Evolutionary conservation across 2,329 filamentous ascomycete genomes (phyloP).

Genomic region (Hypoxylon sp.): DNA sequence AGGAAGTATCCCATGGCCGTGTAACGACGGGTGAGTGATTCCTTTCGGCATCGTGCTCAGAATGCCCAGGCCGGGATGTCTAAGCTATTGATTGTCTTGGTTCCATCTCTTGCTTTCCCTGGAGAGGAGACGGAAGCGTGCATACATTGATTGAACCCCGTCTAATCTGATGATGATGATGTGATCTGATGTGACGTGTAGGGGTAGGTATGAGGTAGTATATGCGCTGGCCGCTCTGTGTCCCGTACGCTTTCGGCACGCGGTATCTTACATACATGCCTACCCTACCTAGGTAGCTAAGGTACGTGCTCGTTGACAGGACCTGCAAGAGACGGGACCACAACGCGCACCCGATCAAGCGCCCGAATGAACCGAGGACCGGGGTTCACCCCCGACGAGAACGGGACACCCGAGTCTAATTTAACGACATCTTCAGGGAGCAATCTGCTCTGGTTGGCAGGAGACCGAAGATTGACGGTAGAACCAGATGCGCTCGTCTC

Average conservation of each 20-base stretch:
- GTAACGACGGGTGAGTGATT: constrained; percentile 18
- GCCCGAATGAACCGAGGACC: constrained; percentile 40
- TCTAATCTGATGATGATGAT: constrained; percentile 31
- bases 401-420: constrained; percentile 46
- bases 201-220: neutral
- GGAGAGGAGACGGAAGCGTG: constrained; percentile 27
- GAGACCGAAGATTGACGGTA: constrained; percentile 15
- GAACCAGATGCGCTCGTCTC: constrained; percentile 17
- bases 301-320: constrained; percentile 22
- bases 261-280: constrained; percentile 15
- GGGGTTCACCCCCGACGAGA: constrained; percentile 40
- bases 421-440: constrained; percentile 39
- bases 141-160: constrained; percentile 32
- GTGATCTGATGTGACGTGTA: constrained; percentile 12
- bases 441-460: constrained; percentile 25
- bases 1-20: neutral
- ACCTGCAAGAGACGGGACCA: constrained; percentile 35
- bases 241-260: constrained; percentile 26
- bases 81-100: constrained; percentile 16
- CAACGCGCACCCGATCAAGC: constrained; percentile 22
- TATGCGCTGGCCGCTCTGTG: constrained; percentile 6
- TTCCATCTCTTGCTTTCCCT: neutral
- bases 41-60: constrained; percentile 21
- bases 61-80: constrained; percentile 15
- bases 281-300: no score